These are phyloP conservation scores for Kurtzmaniella quercitrusa DNA, from an alignment of 1,139 yeast species.

Conservation along the genomic window DNA sequence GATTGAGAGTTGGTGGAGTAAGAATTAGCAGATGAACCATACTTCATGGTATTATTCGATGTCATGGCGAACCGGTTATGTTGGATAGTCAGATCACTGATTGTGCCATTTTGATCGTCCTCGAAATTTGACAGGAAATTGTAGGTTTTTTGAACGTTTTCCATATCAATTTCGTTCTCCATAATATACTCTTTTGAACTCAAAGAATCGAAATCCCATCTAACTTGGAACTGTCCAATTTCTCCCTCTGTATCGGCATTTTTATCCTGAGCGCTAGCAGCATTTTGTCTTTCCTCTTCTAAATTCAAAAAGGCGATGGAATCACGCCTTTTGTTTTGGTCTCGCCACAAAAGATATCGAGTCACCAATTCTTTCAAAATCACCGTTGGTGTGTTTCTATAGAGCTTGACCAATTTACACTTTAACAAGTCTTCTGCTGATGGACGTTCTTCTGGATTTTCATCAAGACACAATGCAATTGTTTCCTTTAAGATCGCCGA, in stretches of 20 bases:
- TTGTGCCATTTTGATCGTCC: slow-evolving; percentile 26
- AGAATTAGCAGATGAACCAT: neutral
- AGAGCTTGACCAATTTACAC: slow-evolving; percentile 64
- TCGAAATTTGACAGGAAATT: slow-evolving; percentile 14
- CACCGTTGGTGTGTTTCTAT: slow-evolving; percentile 56
- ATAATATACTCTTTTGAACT: slow-evolving; percentile 68
- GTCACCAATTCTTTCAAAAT: slow-evolving; percentile 74
- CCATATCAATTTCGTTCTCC: slow-evolving; percentile 58
- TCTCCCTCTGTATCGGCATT: slow-evolving; percentile 14
- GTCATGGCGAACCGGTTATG: slow-evolving; percentile 11
- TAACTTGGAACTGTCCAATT: slow-evolving; percentile 53
- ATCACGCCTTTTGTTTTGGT: slow-evolving; percentile 50
- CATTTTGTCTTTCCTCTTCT: slow-evolving; percentile 23
- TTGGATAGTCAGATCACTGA: slow-evolving; percentile 22
- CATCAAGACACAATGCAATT: slow-evolving; percentile 89
- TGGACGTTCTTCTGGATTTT: slow-evolving; percentile 84
- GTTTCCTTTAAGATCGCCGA: slow-evolving; percentile 76
- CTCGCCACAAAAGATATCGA: slow-evolving; percentile 79
- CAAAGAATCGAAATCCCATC: slow-evolving; percentile 84
- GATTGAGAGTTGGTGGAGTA: neutral
- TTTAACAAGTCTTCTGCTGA: slow-evolving; percentile 80
- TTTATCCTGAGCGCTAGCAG: neutral
- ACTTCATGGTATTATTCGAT: slow-evolving; percentile 7
- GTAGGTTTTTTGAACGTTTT: slow-evolving; percentile 38
- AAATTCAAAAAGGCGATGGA: slow-evolving; percentile 32